Evolutionary conservation across 306 rosid species (phyloP), one percentile per base, ranked within the genome.

Genomic region (Malus fusca): DNA sequence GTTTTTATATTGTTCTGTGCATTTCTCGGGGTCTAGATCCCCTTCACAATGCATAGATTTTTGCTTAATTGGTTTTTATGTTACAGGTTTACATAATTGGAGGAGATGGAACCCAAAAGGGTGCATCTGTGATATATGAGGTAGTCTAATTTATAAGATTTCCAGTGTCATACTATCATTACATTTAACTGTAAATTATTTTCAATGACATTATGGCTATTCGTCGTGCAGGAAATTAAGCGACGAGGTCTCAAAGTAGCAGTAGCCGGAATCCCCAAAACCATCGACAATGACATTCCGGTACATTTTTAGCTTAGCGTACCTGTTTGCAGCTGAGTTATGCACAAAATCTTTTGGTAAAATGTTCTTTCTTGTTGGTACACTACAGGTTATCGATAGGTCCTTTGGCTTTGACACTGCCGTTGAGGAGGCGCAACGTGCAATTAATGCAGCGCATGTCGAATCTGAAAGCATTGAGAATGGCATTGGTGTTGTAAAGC

Each of bases 341-440:
- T 31, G 23, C 22, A 11, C 17, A 72, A 8, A 15, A 40, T 22
- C 8, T 72, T 58, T 71, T 15, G 68, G 22, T 68, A 72, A 37
- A 53, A n/a, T 56, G 65, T 42, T 71, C 6, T 72, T 35, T 76
- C 60, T 68, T 80, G 77, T 75, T 77, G 66, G 60, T 76, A 72
- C 81, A 92, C 44, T 40, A 40, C 44, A 40, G 99, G 86, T 95
- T 76, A 95, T 95, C 37, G 99, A 95, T 59, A 95, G 73, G 81
- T 88, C 99, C 65, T 95, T 95, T 25, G 99, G 99, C 55, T 95
- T 95, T 82, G 99, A 95, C 86, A 85, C 97, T 59, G 97, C 99
- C 61, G 99, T 95, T 77, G 99, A 95, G 86, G 99, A 95, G 85
- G 99, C 99, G 58, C 99, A 95, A 75, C 97, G 99, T 26, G 99